Base-by-base conservation (phyloP, 108 stramenopile genomes). In the Discostella stelligeroides region DNA sequence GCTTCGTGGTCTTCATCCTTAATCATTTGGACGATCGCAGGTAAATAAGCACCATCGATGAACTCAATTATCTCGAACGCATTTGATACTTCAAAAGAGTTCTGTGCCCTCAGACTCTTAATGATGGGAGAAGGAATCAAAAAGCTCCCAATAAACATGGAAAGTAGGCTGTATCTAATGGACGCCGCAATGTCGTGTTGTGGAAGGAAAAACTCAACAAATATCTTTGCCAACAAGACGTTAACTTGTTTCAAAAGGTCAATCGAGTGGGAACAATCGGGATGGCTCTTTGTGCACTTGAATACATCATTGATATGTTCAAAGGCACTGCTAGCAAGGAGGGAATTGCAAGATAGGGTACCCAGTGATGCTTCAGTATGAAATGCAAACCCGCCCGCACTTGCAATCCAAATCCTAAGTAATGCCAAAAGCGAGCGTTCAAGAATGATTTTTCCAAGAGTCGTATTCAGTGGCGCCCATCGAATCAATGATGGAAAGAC, bases 181-280 rank as follows among this genome's bases (percentile, higher is more conserved):
- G 53, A 59, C 6, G 75, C 66, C 46, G 25, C 60, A 12, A 63
- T 45, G 7, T 39, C 45, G 21, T 66, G 43, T 61, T 72, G 55
- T 10, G 76, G 76, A 29, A 79, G 78, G 37, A 79, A 72, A 20
- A 72, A 79, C 39, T 79, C 78, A 59, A 46, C 58, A 37, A 79
- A 55, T 41, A 79, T 54, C 34, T 53, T 61, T 10, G 70, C 17
- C 65, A 66, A 60, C 37, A 72, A 60, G 39, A 34, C 46, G 27
- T 59, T 27, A 25, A 59, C 46, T 45, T 63, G 53, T 29, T 55
- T 55, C 39, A 43, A 41, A 0, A 55, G 38, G 11, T 56, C 48
- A 30, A 9, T 34, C 12, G 63, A 50, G 15, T 23, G 14, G 15
- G 28, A 50, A 24, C 49, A 40, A 50, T 55, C 29, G 23, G 51